These are phyloP conservation scores for Amanita pallidorosea DNA, from an alignment of 768 basidiomycete species.

Conservation along the genomic window DNA sequence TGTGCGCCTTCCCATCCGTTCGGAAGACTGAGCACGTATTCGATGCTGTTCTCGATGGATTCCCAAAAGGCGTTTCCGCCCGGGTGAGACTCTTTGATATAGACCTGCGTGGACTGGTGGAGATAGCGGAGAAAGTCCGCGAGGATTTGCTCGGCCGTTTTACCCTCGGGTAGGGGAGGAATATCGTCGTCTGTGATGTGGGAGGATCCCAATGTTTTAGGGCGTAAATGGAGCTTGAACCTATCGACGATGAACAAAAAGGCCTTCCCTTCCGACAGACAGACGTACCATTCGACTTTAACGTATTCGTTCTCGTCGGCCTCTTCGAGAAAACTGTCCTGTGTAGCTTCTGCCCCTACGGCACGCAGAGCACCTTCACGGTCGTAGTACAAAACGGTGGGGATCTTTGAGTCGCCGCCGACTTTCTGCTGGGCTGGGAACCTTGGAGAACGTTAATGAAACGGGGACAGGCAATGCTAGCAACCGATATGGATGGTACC, in stretches of 20 bases:
- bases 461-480: not conserved
- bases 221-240: conserved; percentile 33
- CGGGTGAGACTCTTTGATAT: conserved; percentile 25
- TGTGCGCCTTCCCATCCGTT: conserved; percentile 48
- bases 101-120: conserved; percentile 22
- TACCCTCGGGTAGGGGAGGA: conserved; percentile 24
- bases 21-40: conserved; percentile 37
- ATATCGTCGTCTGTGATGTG: conserved; percentile 15
- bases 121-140: conserved; percentile 32
- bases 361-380: conserved; percentile 25
- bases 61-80: not conserved
- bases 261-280: too few relatives aligned
- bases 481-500: conserved; percentile 2
- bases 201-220: conserved; percentile 11
- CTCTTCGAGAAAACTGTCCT: conserved; percentile 24
- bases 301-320: conserved; percentile 33
- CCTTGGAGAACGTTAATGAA: not conserved
- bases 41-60: conserved; percentile 18
- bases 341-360: conserved; percentile 33
- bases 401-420: conserved; percentile 33
- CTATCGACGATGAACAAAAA: too few relatives aligned
- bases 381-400: conserved; percentile 38
- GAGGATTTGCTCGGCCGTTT: conserved; percentile 24
- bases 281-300: conserved; percentile 30
- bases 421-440: conserved; percentile 13